Base-by-base conservation (phyloP, 225 moss, liverwort and hornwort species). In the Marchantia paleacea region DNA sequence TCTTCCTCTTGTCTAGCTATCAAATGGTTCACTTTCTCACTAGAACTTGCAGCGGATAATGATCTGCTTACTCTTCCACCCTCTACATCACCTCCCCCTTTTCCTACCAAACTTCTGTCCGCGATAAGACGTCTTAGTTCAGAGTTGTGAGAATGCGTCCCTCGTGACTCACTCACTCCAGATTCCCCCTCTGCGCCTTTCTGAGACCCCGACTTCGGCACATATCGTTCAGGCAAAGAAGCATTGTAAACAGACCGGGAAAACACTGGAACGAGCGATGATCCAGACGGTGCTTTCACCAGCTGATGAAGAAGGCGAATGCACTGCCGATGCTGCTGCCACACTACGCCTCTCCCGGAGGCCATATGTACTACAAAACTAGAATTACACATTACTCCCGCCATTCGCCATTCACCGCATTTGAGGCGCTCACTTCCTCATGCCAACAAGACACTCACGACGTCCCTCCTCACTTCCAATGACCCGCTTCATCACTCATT, bases 171-270 rank as follows among this genome's bases (percentile, higher is more conserved):
- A 16, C 12, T 3, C 3, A 52, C 6, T 54, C 74, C 55, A 4
- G 16, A 16, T 28, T 29, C 55, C 13, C 25, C 12, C 26, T 12
- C 55, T 54, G 54, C 53, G 28, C 10, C 26, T 26, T 72, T 72
- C 24, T 55, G 53, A 3, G 10, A 13, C 13, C 10, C 53, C 3
- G 28, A 14, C 55, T 55, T 74, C 14, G 74, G 74, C 4, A 74
- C 54, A 29, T 74, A 74, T 13, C 74, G 74, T 29, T 74, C 74
- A 10, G 74, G 74, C 53, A 55, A 14, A 12, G 74, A 74, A 5
- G 54, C 53, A 18, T 13, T 54, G 0, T 24, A 74, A 14, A 55
- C 18, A 28, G 12, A 26, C 3, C 55, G 55, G 28, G 54, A 5
- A 15, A 13, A 53, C 3, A 29, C 47, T 12, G 69, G 12, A 10